These are phyloP conservation scores for Coemansia sp. DNA, from an alignment of 192 early-diverging fungal genomes.

Conservation along the genomic window DNA sequence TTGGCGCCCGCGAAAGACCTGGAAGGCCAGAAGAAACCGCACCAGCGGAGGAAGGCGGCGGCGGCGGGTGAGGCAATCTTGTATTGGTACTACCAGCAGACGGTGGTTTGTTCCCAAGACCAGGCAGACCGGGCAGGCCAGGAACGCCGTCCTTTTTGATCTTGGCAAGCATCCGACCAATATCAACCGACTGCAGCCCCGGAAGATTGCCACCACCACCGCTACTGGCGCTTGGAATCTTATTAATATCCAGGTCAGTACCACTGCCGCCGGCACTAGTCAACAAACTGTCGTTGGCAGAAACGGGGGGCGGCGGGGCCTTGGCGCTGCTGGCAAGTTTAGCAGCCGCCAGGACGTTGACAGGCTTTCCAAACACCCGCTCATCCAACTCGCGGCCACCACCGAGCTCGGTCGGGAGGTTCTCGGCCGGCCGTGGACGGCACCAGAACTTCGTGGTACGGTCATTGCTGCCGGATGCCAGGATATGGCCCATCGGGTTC, in stretches of 20 bases:
- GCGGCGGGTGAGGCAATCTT: constrained; percentile 12
- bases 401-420: constrained; percentile 44
- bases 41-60: neutral
- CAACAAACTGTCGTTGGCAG: neutral
- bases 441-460: constrained; percentile 97
- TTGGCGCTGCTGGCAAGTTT: constrained; percentile 16
- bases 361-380: constrained; percentile 30
- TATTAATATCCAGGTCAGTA: neutral
- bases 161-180: constrained; percentile 43
- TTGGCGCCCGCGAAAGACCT: neutral
- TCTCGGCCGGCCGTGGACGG: constrained; percentile 81
- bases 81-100: neutral
- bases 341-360: constrained; percentile 21
- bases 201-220: constrained; percentile 12
- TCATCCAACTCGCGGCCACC: constrained; percentile 28
- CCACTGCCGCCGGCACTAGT: neutral
- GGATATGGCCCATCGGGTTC: constrained; percentile 95
- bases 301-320: neutral
- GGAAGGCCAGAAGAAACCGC: neutral
- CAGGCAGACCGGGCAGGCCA: constrained; percentile 26
- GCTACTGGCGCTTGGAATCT: neutral
- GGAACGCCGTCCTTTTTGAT: constrained; percentile 32
- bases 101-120: constrained; percentile 10
- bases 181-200: constrained; percentile 32
- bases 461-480: constrained; percentile 94